These are phyloP conservation scores for Pleoardoris graminearum DNA, from an alignment of 2,329 filamentous ascomycete genomes.

Conservation along the genomic window DNA sequence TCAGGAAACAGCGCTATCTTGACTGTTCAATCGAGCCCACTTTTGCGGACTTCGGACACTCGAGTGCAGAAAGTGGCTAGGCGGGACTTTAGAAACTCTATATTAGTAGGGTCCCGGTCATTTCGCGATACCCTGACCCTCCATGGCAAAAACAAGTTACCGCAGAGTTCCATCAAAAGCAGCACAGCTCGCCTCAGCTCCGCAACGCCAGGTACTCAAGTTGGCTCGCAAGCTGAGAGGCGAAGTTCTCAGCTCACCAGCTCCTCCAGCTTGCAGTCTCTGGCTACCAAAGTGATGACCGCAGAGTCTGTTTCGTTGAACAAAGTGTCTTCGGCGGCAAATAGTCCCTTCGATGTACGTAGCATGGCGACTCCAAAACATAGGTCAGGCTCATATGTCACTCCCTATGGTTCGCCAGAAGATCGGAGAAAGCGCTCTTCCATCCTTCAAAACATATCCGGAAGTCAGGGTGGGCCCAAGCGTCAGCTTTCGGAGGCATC, in stretches of 20 bases:
- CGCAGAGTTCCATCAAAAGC: constrained; percentile 23
- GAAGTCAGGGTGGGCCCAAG: constrained; percentile 37
- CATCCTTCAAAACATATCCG: constrained; percentile 37
- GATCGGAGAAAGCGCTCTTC: constrained; percentile 32
- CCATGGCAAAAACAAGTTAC: constrained; percentile 18
- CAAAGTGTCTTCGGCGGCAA: constrained; percentile 38
- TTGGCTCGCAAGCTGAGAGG: constrained; percentile 11
- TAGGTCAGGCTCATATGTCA: constrained; percentile 40
- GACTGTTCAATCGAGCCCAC: constrained; percentile 42
- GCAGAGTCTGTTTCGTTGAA: constrained; percentile 43
- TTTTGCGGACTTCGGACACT: constrained; percentile 28
- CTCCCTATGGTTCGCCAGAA: constrained; percentile 47
- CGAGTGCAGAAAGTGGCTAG: constrained; percentile 43
- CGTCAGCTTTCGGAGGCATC: constrained; percentile 47
- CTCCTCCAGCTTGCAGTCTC: constrained; percentile 22
- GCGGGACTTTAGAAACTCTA: constrained; percentile 41
- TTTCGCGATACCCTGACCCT: constrained; percentile 29
- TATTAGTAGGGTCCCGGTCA: constrained; percentile 37
- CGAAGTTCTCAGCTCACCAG: constrained; percentile 12
- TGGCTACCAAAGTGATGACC: constrained; percentile 33
- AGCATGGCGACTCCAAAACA: constrained; percentile 43
- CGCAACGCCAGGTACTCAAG: constrained; percentile 5
- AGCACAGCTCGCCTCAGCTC: constrained; percentile 18
- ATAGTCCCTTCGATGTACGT: constrained; percentile 27
- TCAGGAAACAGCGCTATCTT: constrained; percentile 49